Base-by-base conservation (phyloP, 805 yeast genomes). In the Scheffersomyces spartinae region DNA sequence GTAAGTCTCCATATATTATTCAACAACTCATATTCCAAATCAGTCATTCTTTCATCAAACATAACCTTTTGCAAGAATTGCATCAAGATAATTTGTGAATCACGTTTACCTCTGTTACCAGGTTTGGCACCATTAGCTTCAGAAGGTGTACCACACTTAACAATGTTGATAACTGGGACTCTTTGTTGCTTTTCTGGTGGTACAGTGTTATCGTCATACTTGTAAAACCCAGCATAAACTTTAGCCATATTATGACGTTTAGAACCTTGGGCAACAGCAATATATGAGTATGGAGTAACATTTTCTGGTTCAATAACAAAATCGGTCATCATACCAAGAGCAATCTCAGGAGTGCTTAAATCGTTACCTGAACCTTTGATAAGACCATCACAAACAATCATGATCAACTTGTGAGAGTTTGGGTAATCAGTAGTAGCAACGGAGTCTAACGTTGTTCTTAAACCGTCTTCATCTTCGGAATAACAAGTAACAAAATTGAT, bases 241-340 rank as follows among this genome's bases (percentile, higher is more conserved):
- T 86, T 88, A 15, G 98, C 96, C 95, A 86, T 85, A 49, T 91
- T 91, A 47, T 91, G 98, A 48, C 98, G 77, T 56, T 84, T 91
- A 4, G 81, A 42, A 39, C 98, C 98, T 40, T 80, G 80, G 3
- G 95, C 94, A 20, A 91, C 96, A 6, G 97, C 94, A 18, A 91
- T 94, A 48, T 91, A 88, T 0, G 96, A 85, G 43, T 74, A 65
- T 1, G 96, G 70, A 44, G 70, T 54, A 5, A 84, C 95, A 9
- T 82, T 74, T 11, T 83, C 93, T 7, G 64, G 67, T 1, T 83
- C 80, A 18, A 67, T 61, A 6, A 71, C 64, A 39, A 85, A 57
- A 33, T 60, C 67, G n/a, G n/a, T 70, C 91, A 91, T 83, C 86
- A 91, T 76, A 21, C 70, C 71, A 33, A 91, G 52, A 11, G 76